Percentiles rank a stretch among this genome's conserved stretches.
These are phyloP conservation scores for Hymenotorrendiella dingleyae DNA, from an alignment of 2,329 filamentous ascomycete genomes.

Conservation along the genomic window DNA sequence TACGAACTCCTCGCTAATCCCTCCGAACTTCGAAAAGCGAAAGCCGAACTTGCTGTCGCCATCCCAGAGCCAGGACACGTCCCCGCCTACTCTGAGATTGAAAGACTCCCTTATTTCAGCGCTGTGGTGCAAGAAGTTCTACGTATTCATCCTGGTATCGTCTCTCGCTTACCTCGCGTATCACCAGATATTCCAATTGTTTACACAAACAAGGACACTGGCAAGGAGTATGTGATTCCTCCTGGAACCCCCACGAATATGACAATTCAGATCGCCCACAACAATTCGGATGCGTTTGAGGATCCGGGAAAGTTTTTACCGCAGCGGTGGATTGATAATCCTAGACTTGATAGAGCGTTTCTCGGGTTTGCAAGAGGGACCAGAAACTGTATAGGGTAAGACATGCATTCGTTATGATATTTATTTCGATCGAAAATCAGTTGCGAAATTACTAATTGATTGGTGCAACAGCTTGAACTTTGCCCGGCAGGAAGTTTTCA, in stretches of 20 bases:
- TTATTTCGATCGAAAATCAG: too few relatives aligned
- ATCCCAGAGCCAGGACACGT: not conserved
- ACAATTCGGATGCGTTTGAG: not conserved
- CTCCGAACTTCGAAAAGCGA: slow-evolving; percentile 24
- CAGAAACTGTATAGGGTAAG: too few relatives aligned
- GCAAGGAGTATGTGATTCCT: not conserved
- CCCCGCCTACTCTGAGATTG: slow-evolving; percentile 8
- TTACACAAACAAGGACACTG: too few relatives aligned
- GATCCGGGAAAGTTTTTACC: slow-evolving; percentile 1
- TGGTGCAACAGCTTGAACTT: too few relatives aligned
- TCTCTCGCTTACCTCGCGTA: not conserved
- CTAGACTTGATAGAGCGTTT: too few relatives aligned
- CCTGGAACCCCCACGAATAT: not conserved
- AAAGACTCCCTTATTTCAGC: slow-evolving; percentile 26
- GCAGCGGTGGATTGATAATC: not conserved
- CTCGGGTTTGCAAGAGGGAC: too few relatives aligned
- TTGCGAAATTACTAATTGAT: too few relatives aligned
- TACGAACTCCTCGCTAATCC: slow-evolving; percentile 34
- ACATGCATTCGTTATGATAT: too few relatives aligned
- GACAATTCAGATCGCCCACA: not conserved
- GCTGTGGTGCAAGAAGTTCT: slow-evolving; percentile 28
- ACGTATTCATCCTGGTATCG: not conserved
- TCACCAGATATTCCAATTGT: not conserved
- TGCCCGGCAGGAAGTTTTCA: too few relatives aligned
- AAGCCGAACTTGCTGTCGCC: slow-evolving; percentile 21